phyloP scores from a whole-genome alignment of 768 basidiomycete genomes.

The Leccinum uliginosum region DNA sequence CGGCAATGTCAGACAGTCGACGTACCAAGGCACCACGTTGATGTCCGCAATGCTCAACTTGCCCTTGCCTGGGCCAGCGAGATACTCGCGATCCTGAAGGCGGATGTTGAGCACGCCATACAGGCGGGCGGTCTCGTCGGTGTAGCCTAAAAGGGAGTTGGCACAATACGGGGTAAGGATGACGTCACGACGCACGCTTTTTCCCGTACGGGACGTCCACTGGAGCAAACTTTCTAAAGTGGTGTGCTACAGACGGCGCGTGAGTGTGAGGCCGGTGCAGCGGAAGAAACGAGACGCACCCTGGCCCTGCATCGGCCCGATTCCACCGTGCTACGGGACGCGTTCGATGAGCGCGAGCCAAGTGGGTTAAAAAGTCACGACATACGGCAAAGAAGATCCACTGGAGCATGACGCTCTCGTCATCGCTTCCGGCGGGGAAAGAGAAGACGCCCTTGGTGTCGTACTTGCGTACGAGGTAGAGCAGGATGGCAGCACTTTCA shows the following conservation, averaged over 20 bases:
- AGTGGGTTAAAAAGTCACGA: background rate
- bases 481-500: slow-evolving; percentile 75
- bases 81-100: slow-evolving; percentile 68
- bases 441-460: slow-evolving; percentile 71
- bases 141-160: slow-evolving; percentile 49
- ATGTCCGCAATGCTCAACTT: slow-evolving; percentile 70
- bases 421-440: slow-evolving; percentile 56
- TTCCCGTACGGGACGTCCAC: slow-evolving; percentile 68
- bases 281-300: slow-evolving; percentile 10
- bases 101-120: slow-evolving; percentile 81
- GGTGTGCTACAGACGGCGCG: slow-evolving; percentile 43
- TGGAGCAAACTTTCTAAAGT: slow-evolving; percentile 62
- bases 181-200: slow-evolving; percentile 40
- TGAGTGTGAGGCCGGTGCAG: slow-evolving; percentile 6
- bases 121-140: slow-evolving; percentile 77
- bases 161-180: background rate
- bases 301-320: slow-evolving; percentile 90
- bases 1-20: background rate
- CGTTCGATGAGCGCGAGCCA: background rate
- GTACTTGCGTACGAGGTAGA: slow-evolving; percentile 80
- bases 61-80: slow-evolving; percentile 71
- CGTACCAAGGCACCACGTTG: slow-evolving; percentile 61
- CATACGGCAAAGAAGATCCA: slow-evolving; percentile 84
- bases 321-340: slow-evolving; percentile 59
- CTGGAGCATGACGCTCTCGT: slow-evolving; percentile 70